A percentile compares a stretch with the other conserved stretches of the same genome.
Evolutionary conservation across 1,139 yeast species (phyloP).

Genomic region (Diutina pseudorugosa): DNA sequence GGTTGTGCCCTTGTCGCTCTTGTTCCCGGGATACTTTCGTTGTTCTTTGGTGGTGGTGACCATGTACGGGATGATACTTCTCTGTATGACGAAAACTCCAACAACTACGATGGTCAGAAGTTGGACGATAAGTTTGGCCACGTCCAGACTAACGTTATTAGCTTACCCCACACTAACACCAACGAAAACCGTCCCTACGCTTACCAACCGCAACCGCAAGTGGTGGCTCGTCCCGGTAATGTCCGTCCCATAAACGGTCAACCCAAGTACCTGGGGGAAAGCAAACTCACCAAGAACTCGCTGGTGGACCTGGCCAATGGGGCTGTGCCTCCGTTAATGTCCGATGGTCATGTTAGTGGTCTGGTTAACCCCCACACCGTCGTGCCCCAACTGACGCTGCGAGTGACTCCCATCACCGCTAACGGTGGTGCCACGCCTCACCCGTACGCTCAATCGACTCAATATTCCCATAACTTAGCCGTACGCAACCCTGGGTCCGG

Average conservation of each 20-base stretch:
- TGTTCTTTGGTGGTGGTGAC: slow-evolving; percentile 15
- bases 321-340: neutral
- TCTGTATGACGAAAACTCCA: neutral
- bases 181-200: neutral
- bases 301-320: neutral
- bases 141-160: neutral
- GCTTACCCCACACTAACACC: neutral
- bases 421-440: neutral
- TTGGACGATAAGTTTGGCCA: slow-evolving; percentile 1
- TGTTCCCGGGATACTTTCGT: slow-evolving; percentile 11
- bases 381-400: neutral
- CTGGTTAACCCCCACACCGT: neutral
- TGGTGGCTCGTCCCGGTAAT: neutral
- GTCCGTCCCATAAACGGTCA: neutral
- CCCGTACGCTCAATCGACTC: neutral
- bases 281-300: neutral
- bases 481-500: slow-evolving; percentile 13
- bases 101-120: neutral
- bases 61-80: slow-evolving; percentile 6
- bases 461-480: slow-evolving; percentile 10
- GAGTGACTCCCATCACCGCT: neutral
- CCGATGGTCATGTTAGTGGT: too few species aligned
- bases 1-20: slow-evolving; percentile 34
- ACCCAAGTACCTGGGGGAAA: neutral
- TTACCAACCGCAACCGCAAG: neutral